Evolutionary conservation across 495 filamentous ascomycete species (phyloP).

Genomic region (Penicillium daleae): DNA sequence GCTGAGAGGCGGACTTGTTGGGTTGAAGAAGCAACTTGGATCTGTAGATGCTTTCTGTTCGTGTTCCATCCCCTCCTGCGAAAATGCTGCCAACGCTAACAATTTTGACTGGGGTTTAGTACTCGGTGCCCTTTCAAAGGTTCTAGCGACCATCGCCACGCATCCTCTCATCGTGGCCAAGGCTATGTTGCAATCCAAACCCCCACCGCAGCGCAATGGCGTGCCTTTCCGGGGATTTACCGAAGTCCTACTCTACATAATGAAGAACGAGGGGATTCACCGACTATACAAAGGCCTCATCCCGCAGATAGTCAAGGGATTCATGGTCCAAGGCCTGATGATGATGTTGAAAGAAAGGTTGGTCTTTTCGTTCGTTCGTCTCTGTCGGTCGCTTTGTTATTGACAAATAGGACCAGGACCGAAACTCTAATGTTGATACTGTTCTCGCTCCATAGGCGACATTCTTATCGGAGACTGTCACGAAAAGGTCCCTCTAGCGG

Average conservation of each 20-base stretch:
- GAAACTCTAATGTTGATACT: conserved; percentile 4
- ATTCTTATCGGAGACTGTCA: neutral
- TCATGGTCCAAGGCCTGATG: conserved; percentile 85
- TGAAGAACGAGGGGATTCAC: conserved; percentile 74
- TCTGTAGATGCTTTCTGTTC: conserved; percentile 81
- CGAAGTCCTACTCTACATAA: conserved; percentile 83
- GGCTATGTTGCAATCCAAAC: conserved; percentile 83
- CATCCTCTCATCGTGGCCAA: conserved; percentile 93
- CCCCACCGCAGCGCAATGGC: conserved; percentile 71
- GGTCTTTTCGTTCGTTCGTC: conserved; percentile 21
- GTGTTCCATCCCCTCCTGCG: conserved; percentile 28
- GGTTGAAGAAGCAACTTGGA: conserved; percentile 64
- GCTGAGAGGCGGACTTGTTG: conserved; percentile 70
- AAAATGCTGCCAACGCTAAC: conserved; percentile 2
- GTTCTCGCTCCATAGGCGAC: neutral
- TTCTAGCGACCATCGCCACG: conserved; percentile 79
- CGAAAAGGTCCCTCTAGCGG: neutral
- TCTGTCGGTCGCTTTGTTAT: neutral
- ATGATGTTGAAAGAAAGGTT: conserved; percentile 97
- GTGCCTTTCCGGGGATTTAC: conserved; percentile 84
- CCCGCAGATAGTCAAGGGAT: conserved; percentile 82
- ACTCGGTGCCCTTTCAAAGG: conserved; percentile 82
- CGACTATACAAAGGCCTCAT: conserved; percentile 90
- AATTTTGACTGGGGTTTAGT: conserved; percentile 45
- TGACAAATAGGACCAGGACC: conserved; percentile 1